Base-by-base conservation (phyloP, 2,329 filamentous ascomycete genomes). In the Rhynchosporium agropyri region DNA sequence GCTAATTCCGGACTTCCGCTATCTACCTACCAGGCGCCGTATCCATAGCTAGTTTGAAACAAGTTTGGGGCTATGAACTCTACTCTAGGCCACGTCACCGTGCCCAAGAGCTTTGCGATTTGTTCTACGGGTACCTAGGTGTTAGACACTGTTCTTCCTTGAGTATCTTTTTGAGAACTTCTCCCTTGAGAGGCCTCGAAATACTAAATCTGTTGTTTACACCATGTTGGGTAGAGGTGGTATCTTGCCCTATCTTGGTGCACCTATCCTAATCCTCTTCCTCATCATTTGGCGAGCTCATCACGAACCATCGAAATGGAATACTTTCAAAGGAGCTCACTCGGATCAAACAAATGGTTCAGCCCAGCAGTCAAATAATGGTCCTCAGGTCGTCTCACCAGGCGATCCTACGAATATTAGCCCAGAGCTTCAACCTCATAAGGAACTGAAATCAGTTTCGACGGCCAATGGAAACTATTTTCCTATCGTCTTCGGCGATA, bases 381-480 rank as follows among this genome's bases (percentile, higher is more conserved):
- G n/a, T 38, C 54, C 42, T 51, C 57, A 59, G 20, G 29, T 36
- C 36, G 28, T 46, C 26, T 36, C 51, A 3, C 57, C 57, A 42
- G 45, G 45, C 48, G 31, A 50, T 29, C 45, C 48, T 13, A 33
- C 45, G 6, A 59, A 50, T 31, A 20, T 60, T 38, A 60, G 58
- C 38, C 58, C 58, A 20, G 58, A 60, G 29, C 42, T 42, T 45
- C 58, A 29, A 20, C 58, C 58, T 45, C 81, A 66, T 49, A 55
- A 38, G 15, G 63, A 65, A 33, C 33, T 68, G 15, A 60, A 63
- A 68, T 85, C 83, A 0, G 46, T 72, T 2, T 80, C 81, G 0
- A 83, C 79, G 0, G 54, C 64, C 0, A 75, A 83, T 66, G 73
- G 70, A 40, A 79, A 76, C 38, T 85, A 78, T 74, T 85, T 84